Percentiles rank a stretch among this genome's conserved stretches.
These are phyloP conservation scores for Coemansia sp. DNA, from an alignment of 192 early-diverging fungal species.

Conservation along the genomic window DNA sequence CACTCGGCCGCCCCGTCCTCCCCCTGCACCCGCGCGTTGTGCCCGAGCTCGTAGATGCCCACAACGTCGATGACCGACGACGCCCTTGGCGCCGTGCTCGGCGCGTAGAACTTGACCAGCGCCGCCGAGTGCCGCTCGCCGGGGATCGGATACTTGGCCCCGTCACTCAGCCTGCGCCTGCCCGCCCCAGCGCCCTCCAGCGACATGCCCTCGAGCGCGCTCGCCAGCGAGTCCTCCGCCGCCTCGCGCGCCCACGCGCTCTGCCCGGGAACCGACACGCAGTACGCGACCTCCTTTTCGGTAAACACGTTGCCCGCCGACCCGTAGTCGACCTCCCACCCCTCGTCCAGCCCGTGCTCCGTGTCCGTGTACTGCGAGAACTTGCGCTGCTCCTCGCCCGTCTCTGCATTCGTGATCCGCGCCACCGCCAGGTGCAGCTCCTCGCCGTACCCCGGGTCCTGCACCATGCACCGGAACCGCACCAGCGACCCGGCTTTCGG, in stretches of 20 bases:
- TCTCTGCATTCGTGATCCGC: constrained; percentile 24
- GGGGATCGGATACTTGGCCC: constrained; percentile 65
- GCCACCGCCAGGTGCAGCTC: constrained; percentile 55
- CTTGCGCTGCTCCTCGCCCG: constrained; percentile 35
- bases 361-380: constrained; percentile 51
- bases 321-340: constrained; percentile 45
- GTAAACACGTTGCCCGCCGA: constrained; percentile 50
- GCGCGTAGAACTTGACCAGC: constrained; percentile 64
- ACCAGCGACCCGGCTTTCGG: constrained; percentile 52
- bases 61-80: constrained; percentile 65
- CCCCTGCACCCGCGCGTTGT: constrained; percentile 17
- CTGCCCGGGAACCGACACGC: constrained; percentile 71
- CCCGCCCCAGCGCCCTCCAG: background rate
- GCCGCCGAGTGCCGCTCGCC: constrained; percentile 57
- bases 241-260: constrained; percentile 53
- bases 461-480: constrained; percentile 79
- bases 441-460: constrained; percentile 73
- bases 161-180: too few relatives aligned
- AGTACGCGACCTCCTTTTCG: constrained; percentile 66
- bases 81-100: constrained; percentile 54
- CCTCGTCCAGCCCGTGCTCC: constrained; percentile 29
- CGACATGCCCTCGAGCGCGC: constrained; percentile 34
- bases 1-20: constrained; percentile 9
- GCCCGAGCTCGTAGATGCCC: constrained; percentile 54
- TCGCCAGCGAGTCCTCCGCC: constrained; percentile 8